Evolutionary conservation across 2,329 filamentous ascomycete genomes (phyloP), one percentile per base, ranked within the genome.

Genomic region (Fusarium sp.): DNA sequence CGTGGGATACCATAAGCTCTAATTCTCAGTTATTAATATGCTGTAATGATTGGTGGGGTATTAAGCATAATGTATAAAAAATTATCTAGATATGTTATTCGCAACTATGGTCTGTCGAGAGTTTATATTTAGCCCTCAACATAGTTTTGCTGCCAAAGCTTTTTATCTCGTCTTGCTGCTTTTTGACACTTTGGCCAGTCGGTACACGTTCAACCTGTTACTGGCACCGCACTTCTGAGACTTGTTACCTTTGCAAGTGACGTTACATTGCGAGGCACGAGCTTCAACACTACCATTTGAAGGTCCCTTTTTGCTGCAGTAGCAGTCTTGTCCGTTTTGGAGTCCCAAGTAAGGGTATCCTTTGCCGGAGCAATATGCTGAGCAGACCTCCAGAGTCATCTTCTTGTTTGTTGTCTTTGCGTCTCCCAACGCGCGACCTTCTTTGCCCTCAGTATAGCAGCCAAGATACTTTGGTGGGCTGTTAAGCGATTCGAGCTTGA

Each of bases 381-480:
- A 52, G n/a, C 73, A 75, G 13, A 33, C n/a, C 12, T 60, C 60
- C 2, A 72, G 32, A 3, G 73, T 61, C 73, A 75, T 75, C 23
- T 48, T 52, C 18, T 62, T 54, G 13, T 67, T 59, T 10, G 62
- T 37, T 13, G 13, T 73, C 54, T 69, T 73, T 4, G 64, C 67
- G 37, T 32, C 30, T 5, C 30, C 56, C 9, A 75, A 58, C 2
- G 73, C 70, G 4, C n/a, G 32, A 1, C 37, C 64, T 1, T 37
- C 50, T 12, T 38, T 60, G 2, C 70, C 73, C 42, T 75, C 73
- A 3, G 66, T 73, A 32, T 75, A 75, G 46, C 73, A 75, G 2
- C 70, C 73, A 2, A 72, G 40, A 37, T 75, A 58, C 6, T 60
- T 48, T 2, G 60, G 44, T 2, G 37, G 41, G 1, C 26, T 57